These are phyloP conservation scores for Fusarium miscanthi DNA, from an alignment of 2,329 filamentous ascomycete species.

Conservation along the genomic window DNA sequence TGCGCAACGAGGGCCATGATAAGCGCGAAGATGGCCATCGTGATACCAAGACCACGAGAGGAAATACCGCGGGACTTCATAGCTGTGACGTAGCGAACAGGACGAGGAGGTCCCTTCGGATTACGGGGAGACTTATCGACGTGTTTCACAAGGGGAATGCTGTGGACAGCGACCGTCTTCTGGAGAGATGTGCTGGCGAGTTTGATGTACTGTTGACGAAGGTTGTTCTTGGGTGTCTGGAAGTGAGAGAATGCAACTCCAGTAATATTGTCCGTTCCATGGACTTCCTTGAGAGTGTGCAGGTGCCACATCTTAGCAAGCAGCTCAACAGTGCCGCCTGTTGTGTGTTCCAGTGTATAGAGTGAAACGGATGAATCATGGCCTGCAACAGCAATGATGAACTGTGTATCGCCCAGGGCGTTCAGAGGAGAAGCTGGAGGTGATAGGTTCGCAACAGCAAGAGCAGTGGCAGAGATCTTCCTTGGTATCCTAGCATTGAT, in stretches of 20 bases:
- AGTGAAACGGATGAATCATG: constrained; percentile 83
- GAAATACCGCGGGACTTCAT: constrained; percentile 65
- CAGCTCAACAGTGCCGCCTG: constrained; percentile 58
- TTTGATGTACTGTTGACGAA: constrained; percentile 63
- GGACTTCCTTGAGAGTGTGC: constrained; percentile 64
- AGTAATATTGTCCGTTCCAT: constrained; percentile 67
- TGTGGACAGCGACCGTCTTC: constrained; percentile 83
- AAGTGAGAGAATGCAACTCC: constrained; percentile 69
- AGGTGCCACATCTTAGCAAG: constrained; percentile 65
- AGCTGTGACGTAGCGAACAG: constrained; percentile 76
- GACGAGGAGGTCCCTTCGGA: constrained; percentile 56
- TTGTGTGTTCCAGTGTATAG: constrained; percentile 78
- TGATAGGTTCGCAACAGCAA: constrained; percentile 79
- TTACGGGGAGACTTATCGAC: constrained; percentile 51
- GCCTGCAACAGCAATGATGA: constrained; percentile 82
- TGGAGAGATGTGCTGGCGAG: constrained; percentile 85
- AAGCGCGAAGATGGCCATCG: constrained; percentile 67
- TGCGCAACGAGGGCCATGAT: constrained; percentile 72
- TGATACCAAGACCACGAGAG: constrained; percentile 62
- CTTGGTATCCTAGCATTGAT: constrained; percentile 69
- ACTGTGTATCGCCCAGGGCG: constrained; percentile 74
- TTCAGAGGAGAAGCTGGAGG: constrained; percentile 61
- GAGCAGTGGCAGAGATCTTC: constrained; percentile 77
- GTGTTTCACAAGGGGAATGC: constrained; percentile 72
- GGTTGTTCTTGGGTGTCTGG: constrained; percentile 61